Percentiles rank a stretch among this genome's conserved stretches.
These are phyloP conservation scores for Besnoitia besnoiti DNA, from an alignment of 169 alveolate genomes.

Conservation along the genomic window DNA sequence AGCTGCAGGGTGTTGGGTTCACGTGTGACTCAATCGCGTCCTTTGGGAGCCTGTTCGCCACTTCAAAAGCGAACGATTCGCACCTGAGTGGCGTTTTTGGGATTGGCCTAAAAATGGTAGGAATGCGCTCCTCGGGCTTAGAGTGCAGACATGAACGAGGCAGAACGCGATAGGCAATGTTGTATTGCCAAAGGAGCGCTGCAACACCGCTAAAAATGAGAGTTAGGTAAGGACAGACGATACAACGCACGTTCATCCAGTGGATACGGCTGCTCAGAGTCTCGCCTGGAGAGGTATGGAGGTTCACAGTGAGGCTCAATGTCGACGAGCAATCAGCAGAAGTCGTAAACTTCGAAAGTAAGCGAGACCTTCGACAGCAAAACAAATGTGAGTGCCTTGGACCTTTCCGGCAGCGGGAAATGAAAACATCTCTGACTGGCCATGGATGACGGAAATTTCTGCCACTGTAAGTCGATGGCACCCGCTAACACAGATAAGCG, in stretches of 20 bases:
- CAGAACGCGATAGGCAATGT: background rate
- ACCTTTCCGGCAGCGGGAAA: background rate
- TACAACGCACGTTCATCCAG: background rate
- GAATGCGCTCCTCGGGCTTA: no score
- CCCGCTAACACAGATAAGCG: background rate
- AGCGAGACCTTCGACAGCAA: background rate
- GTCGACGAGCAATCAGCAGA: background rate
- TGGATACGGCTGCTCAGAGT: conserved; percentile 1
- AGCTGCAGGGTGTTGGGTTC: conserved; percentile 55
- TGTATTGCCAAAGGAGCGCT: conserved; percentile 28
- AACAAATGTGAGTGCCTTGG: background rate
- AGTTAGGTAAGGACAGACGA: background rate
- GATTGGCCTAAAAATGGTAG: conserved; percentile 66
- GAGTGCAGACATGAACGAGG: background rate
- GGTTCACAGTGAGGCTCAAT: background rate
- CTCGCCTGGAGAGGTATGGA: conserved; percentile 44
- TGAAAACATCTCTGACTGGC: background rate
- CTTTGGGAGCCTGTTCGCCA: conserved; percentile 55
- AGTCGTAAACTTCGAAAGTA: conserved; percentile 41
- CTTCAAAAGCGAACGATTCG: conserved; percentile 63
- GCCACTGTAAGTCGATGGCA: background rate
- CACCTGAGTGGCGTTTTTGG: conserved; percentile 66
- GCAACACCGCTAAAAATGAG: background rate
- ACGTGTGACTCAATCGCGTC: conserved; percentile 55
- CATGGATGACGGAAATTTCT: conserved; percentile 51